phyloP scores from a whole-genome alignment of 116 monocot genomes.

The Phalaenopsis hybrid region DNA sequence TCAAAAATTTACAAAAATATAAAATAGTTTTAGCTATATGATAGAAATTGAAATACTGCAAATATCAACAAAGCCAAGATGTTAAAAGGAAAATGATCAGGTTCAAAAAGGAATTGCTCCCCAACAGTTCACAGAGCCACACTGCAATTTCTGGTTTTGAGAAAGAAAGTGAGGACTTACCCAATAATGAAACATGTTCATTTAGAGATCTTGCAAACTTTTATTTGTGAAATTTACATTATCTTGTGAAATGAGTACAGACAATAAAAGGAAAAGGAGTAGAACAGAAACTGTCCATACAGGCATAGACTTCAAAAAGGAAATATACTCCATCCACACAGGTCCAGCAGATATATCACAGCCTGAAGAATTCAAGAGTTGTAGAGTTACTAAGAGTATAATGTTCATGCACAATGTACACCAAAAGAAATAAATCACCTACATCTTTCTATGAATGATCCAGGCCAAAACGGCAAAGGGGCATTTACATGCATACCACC shows the following conservation, averaged over 20 bases:
- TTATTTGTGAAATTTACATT: neutral
- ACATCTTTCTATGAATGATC: neutral
- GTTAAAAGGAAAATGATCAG: neutral
- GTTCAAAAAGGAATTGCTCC: neutral
- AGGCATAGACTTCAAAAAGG: conserved; percentile 86
- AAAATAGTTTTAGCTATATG: neutral
- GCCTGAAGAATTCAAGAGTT: conserved; percentile 37
- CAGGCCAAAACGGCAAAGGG: neutral
- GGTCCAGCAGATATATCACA: conserved; percentile 89
- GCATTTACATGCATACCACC: too few species aligned
- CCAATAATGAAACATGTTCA: neutral
- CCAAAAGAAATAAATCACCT: neutral
- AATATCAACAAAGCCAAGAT: neutral
- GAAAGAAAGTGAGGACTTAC: neutral
- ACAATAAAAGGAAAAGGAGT: neutral
- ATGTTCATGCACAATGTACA: neutral
- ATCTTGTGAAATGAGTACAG: neutral
- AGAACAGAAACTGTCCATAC: conserved; percentile 17
- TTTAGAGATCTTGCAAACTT: neutral
- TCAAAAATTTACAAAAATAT: neutral
- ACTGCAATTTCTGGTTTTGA: neutral
- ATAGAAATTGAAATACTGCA: neutral
- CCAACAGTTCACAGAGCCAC: neutral
- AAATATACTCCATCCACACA: conserved; percentile 95
- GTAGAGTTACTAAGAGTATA: neutral